Conservation (phyloP, 371 early-diverging fungal genomes). For the Fennellomyces sp. region DNA sequence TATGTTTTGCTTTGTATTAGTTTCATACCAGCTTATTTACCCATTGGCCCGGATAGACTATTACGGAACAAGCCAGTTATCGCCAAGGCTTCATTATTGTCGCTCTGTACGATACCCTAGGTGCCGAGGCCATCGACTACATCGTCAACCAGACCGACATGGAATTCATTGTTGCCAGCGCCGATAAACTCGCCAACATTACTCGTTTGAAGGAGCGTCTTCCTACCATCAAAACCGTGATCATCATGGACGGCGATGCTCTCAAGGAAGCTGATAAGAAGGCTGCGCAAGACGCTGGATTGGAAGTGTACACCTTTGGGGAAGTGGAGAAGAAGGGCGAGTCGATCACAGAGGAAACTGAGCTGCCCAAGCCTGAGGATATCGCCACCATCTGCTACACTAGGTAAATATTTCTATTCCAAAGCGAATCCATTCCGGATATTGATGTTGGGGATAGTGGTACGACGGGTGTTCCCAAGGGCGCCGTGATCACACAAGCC, state of each 20-base stretch:
- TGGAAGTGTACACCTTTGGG: conserved; percentile 55
- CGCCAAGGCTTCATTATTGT: conserved; percentile 66
- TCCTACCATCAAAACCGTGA: conserved; percentile 66
- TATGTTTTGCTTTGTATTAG: conserved; percentile 22
- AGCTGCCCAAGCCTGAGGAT: conserved; percentile 65
- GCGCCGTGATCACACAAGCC: conserved; percentile 80
- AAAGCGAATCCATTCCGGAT: not conserved
- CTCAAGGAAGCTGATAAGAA: conserved; percentile 39
- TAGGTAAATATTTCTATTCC: conserved; percentile 65
- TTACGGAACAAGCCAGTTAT: conserved; percentile 80
- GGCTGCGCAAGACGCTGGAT: conserved; percentile 32
- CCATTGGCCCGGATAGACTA: conserved; percentile 39
- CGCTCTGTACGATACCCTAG: conserved; percentile 89
- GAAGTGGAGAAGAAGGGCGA: conserved; percentile 72
- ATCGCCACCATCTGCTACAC: conserved; percentile 98
- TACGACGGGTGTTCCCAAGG: conserved; percentile 56
- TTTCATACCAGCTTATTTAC: not conserved
- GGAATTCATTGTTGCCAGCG: conserved; percentile 69
- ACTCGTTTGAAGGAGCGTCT: conserved; percentile 56
- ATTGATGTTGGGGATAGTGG: conserved; percentile 45
- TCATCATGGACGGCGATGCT: conserved; percentile 72
- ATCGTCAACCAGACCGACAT: conserved; percentile 79
- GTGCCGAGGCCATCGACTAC: conserved; percentile 77
- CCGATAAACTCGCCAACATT: conserved; percentile 80
- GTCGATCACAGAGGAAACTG: conserved; percentile 33